Percentiles rank a stretch among this genome's conserved stretches.
These are phyloP conservation scores for Fusarium sp. DNA, from an alignment of 2,329 filamentous ascomycete genomes.

Conservation along the genomic window DNA sequence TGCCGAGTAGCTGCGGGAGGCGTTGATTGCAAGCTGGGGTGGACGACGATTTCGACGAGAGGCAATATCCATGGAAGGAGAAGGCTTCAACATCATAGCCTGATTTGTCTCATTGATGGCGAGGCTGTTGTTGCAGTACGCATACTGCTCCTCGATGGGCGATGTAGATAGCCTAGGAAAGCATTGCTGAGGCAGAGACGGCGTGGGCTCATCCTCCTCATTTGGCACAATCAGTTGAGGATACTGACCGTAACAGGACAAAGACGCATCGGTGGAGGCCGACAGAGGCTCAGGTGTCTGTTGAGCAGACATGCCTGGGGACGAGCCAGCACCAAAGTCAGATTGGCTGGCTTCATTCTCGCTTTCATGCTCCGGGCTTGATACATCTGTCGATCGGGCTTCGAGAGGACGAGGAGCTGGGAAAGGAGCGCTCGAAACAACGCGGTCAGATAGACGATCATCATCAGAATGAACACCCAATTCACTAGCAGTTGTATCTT, in stretches of 20 bases:
- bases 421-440: conserved; percentile 60
- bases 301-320: conserved; percentile 41
- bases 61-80: conserved; percentile 68
- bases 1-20: conserved; percentile 61
- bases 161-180: conserved; percentile 43
- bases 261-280: conserved; percentile 20
- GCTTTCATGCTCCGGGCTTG: conserved; percentile 47
- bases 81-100: conserved; percentile 60
- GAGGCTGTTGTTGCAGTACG: conserved; percentile 38
- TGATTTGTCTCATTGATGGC: conserved; percentile 36
- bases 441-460: conserved; percentile 55
- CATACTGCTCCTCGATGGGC: conserved; percentile 40
- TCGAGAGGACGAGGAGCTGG: conserved; percentile 50
- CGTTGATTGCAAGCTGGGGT: conserved; percentile 63
- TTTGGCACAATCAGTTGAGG: conserved; percentile 47
- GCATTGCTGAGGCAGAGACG: conserved; percentile 44
- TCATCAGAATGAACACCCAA: conserved; percentile 48
- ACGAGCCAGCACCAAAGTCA: conserved; percentile 46
- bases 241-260: conserved; percentile 41
- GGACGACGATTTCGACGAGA: conserved; percentile 64
- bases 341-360: conserved; percentile 50
- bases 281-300: conserved; percentile 42
- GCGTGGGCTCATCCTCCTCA: conserved; percentile 44
- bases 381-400: conserved; percentile 16
- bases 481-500: conserved; percentile 51